phyloP scores from a whole-genome alignment of 352 stramenopile genomes.

The Aphanomyces cochlioides region DNA sequence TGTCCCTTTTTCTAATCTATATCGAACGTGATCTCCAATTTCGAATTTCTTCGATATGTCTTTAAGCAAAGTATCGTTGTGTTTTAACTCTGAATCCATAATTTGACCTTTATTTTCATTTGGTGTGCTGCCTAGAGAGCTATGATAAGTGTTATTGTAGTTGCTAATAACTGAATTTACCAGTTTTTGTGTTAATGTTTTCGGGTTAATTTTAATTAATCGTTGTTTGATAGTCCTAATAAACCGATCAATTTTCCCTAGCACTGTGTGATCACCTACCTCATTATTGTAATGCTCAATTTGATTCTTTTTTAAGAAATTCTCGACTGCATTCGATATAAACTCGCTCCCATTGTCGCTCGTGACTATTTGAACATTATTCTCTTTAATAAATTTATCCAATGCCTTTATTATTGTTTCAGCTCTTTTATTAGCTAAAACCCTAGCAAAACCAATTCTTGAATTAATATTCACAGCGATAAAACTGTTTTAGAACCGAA shows the following conservation, averaged over 20 bases:
- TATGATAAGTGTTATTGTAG: constrained; percentile 32
- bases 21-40: not conserved
- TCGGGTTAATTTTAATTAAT: constrained; percentile 29
- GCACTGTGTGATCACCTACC: constrained; percentile 27
- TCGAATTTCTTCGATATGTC: constrained; percentile 21
- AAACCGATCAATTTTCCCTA: constrained; percentile 38
- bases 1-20: not conserved
- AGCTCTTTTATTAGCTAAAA: constrained; percentile 39
- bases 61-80: not conserved
- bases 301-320: constrained; percentile 24
- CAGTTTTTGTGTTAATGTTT: constrained; percentile 18
- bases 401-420: constrained; percentile 33
- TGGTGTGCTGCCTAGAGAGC: constrained; percentile 21
- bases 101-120: constrained; percentile 26
- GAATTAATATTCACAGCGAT: constrained; percentile 43
- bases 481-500: constrained; percentile 31
- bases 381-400: constrained; percentile 31
- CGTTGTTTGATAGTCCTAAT: constrained; percentile 33
- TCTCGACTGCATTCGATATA: constrained; percentile 24
- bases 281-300: constrained; percentile 34
- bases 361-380: constrained; percentile 35
- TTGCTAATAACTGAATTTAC: constrained; percentile 31
- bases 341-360: constrained; percentile 36
- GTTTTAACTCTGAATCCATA: too few species aligned
- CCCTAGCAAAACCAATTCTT: constrained; percentile 37